A percentile compares a stretch with the other conserved stretches of the same genome.
These are phyloP conservation scores for Vairimorpha apis DNA, from an alignment of 371 early-diverging fungal species.

Conservation along the genomic window DNA sequence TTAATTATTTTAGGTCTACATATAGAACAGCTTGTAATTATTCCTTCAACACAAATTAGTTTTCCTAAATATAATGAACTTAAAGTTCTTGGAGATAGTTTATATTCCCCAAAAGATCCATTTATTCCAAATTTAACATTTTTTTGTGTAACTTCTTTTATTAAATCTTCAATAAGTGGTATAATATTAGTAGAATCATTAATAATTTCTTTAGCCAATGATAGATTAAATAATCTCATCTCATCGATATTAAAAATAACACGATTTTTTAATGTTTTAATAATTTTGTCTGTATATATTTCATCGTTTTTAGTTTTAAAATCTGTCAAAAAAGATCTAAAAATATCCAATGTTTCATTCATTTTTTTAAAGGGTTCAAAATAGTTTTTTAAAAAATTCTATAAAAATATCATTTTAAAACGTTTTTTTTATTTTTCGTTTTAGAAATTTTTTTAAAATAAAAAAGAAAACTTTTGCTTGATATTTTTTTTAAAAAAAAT, in stretches of 20 bases:
- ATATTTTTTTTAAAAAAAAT: too few relatives aligned
- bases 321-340: constrained; percentile 32
- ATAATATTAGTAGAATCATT: constrained; percentile 52
- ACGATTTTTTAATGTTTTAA: constrained; percentile 29
- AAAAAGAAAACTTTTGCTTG: too few relatives aligned
- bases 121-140: constrained; percentile 68
- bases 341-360: constrained; percentile 17
- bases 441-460: too few relatives aligned
- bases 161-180: constrained; percentile 59
- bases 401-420: background rate
- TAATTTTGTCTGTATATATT: constrained; percentile 20
- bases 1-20: constrained; percentile 87
- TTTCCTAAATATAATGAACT: constrained; percentile 73
- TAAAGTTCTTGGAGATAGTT: constrained; percentile 80
- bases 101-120: constrained; percentile 83
- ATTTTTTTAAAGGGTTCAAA: background rate
- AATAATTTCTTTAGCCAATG: constrained; percentile 47
- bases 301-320: constrained; percentile 4
- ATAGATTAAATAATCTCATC: constrained; percentile 53
- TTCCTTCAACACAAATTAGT: constrained; percentile 89
- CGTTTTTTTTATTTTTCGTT: constrained; percentile 5
- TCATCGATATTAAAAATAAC: constrained; percentile 56
- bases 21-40: constrained; percentile 89
- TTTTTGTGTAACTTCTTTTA: constrained; percentile 6
- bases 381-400: constrained; percentile 7